phyloP scores from a whole-genome alignment of 768 basidiomycete genomes.

The Auricularia heimuer region DNA sequence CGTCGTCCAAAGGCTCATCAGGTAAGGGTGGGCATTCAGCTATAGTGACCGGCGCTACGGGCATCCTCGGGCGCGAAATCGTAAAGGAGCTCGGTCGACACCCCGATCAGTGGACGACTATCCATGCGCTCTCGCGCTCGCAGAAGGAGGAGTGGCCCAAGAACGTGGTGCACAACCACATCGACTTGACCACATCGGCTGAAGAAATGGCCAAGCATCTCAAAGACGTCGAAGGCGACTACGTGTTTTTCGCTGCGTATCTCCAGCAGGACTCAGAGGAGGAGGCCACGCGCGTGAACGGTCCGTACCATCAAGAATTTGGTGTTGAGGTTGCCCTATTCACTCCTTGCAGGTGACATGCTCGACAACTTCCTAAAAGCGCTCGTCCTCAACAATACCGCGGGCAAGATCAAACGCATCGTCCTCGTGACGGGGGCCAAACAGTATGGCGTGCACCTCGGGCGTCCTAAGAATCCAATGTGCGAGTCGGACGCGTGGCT shows the following conservation, averaged over 20 bases:
- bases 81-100: neutral
- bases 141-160: neutral
- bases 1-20: neutral
- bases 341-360: neutral
- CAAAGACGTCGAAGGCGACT: neutral
- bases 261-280: neutral
- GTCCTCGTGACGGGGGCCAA: neutral
- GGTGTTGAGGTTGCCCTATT: neutral
- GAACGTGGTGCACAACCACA: neutral
- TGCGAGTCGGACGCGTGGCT: neutral
- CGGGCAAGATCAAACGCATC: neutral
- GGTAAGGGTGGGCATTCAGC: neutral
- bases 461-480: neutral
- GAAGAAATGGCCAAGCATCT: neutral
- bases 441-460: conserved; percentile 2
- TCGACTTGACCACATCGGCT: neutral
- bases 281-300: neutral
- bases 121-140: conserved; percentile 3
- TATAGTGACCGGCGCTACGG: neutral
- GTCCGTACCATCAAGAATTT: neutral
- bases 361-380: conserved; percentile 2
- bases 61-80: conserved; percentile 1
- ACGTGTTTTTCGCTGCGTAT: conserved; percentile 3
- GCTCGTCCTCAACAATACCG: neutral
- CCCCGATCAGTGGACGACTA: neutral